Percentiles rank a stretch among this genome's conserved stretches.
Evolutionary conservation across 805 yeast species (phyloP).

Genomic region (Lipomyces yamanashiensis): DNA sequence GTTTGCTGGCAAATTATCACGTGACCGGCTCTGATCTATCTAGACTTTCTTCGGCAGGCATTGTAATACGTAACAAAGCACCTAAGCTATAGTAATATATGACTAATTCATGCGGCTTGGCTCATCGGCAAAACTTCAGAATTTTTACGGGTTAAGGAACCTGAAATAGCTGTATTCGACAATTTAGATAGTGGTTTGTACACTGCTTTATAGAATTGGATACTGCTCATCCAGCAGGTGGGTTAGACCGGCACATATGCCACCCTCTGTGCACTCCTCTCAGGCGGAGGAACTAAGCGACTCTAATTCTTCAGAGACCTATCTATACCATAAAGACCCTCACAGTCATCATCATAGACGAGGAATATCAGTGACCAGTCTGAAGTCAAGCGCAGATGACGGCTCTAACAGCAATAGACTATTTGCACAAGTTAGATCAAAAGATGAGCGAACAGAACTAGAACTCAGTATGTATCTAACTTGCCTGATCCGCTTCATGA

Average conservation of each 20-base stretch:
- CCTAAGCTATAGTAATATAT: too few species aligned
- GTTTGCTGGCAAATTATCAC: background rate
- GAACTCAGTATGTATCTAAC: conserved; percentile 21
- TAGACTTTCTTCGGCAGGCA: background rate
- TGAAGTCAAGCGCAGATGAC: background rate
- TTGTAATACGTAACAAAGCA: too few species aligned
- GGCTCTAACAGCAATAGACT: background rate
- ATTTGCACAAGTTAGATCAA: conserved; percentile 24
- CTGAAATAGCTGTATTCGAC: too few species aligned
- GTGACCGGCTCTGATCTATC: background rate
- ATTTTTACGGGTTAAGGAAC: background rate
- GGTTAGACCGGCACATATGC: background rate
- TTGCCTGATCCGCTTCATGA: background rate
- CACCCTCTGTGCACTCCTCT: conserved; percentile 20
- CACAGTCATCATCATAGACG: conserved; percentile 29
- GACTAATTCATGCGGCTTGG: background rate
- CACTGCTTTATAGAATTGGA: too few species aligned
- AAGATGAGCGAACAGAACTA: conserved; percentile 21
- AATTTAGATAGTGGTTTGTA: too few species aligned
- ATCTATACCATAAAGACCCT: conserved; percentile 26
- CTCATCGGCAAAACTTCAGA: conserved; percentile 1
- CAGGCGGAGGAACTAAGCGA: conserved; percentile 1
- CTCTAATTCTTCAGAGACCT: conserved; percentile 4
- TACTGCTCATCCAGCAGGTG: background rate
- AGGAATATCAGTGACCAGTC: conserved; percentile 5